Percentiles rank a stretch among this genome's conserved stretches.
Conservation (phyloP, 75 land plant species). For the Ceratopteris richardii region DNA sequence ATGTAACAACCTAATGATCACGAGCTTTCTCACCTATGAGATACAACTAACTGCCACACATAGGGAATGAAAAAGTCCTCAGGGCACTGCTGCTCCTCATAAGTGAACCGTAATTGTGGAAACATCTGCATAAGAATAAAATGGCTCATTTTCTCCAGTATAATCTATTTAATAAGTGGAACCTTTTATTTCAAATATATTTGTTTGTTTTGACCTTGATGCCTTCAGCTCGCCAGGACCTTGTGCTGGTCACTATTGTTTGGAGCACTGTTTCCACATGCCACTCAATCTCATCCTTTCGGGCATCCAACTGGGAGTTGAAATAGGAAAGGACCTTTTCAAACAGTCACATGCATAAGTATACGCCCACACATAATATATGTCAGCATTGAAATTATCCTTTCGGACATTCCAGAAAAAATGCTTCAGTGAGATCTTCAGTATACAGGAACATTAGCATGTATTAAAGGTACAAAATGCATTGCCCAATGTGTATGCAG, state of each 20-base stretch:
- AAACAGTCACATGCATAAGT: neutral
- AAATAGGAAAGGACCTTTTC: constrained; percentile 75
- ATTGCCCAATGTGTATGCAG: no score
- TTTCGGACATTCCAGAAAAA: no score
- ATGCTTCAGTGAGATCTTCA: neutral
- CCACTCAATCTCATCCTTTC: constrained; percentile 62
- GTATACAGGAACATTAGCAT: no score
- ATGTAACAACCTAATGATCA: no score
- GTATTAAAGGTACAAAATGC: neutral
- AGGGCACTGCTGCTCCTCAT: constrained; percentile 85
- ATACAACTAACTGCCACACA: constrained; percentile 73
- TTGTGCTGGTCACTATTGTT: constrained; percentile 50
- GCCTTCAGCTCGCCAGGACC: constrained; percentile 92
- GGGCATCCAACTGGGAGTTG: constrained; percentile 70
- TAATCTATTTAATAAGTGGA: no score
- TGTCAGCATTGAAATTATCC: no score
- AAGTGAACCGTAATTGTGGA: constrained; percentile 64
- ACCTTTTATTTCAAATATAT: no score
- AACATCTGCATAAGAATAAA: constrained; percentile 46
- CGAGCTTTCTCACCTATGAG: constrained; percentile 30
- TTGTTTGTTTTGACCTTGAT: constrained; percentile 56
- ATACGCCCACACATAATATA: no score
- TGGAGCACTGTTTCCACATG: constrained; percentile 82
- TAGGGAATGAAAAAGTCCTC: constrained; percentile 91
- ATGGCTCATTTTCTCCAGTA: no score